Evolutionary conservation across 2,329 filamentous ascomycete genomes (phyloP).

Genomic region (Kalmusia sp.): DNA sequence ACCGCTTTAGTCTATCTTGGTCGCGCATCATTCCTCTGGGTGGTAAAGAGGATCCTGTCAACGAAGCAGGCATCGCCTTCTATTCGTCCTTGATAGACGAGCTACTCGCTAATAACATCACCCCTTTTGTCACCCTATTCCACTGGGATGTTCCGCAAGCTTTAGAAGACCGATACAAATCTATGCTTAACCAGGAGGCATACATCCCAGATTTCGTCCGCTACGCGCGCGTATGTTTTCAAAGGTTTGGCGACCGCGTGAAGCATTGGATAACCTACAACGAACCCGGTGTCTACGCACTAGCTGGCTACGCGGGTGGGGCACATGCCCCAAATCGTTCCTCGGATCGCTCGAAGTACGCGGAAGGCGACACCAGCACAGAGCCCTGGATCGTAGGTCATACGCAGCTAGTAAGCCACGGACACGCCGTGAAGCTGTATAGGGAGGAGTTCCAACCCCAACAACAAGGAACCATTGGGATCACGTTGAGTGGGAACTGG

Average conservation of each 20-base stretch:
- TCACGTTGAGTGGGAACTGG: slow-evolving; percentile 57
- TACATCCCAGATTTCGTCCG: slow-evolving; percentile 39
- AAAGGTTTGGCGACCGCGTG: slow-evolving; percentile 48
- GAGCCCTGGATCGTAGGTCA: slow-evolving; percentile 46
- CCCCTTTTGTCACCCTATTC: slow-evolving; percentile 26
- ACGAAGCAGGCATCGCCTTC: slow-evolving; percentile 21
- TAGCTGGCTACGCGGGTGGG: slow-evolving; percentile 41
- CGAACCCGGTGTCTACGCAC: slow-evolving; percentile 41
- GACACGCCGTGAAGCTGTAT: slow-evolving; percentile 48
- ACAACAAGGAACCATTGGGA: slow-evolving; percentile 50
- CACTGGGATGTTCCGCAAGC: slow-evolving; percentile 29
- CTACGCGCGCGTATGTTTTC: slow-evolving; percentile 49
- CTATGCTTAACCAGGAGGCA: slow-evolving; percentile 28
- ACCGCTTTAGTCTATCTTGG: slow-evolving; percentile 28
- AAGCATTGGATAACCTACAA: slow-evolving; percentile 53
- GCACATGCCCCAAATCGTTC: slow-evolving; percentile 36
- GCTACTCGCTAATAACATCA: slow-evolving; percentile 20
- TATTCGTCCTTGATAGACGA: slow-evolving; percentile 28
- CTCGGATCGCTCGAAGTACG: slow-evolving; percentile 13
- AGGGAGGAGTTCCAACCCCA: slow-evolving; percentile 47
- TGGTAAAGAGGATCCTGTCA: slow-evolving; percentile 22
- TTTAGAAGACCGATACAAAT: slow-evolving; percentile 24
- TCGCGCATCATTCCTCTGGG: slow-evolving; percentile 26
- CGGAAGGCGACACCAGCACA: slow-evolving; percentile 22
- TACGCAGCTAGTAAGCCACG: slow-evolving; percentile 51